Base-by-base conservation (phyloP, 1,284 basidiomycete genomes). In the Tilletiopsis washingtonensis region DNA sequence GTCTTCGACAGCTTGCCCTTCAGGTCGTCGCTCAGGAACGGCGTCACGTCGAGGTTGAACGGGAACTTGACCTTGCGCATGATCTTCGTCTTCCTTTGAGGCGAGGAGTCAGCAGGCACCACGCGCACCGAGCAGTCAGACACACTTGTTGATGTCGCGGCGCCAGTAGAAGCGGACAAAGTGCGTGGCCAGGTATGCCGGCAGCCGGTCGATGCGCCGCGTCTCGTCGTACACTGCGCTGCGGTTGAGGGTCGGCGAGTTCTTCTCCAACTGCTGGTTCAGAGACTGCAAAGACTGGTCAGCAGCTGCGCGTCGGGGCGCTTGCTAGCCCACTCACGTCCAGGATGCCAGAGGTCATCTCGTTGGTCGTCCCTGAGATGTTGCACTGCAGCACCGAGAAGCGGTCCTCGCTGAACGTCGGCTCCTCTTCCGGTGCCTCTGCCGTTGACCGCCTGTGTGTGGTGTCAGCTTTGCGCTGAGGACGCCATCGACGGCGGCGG, bases 151-250 rank as follows among this genome's bases (percentile, higher is more conserved):
- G 52, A 96, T 91, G 62, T 97, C 93, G 40, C 82, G 79, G 55
- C 89, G 79, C 93, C 93, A 98, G 59, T 85, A 88, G 75, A 98
- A 98, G 42, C 94, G 84, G 5, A 93, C 90, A 84, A 96, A 87
- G 64, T 91, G 89, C 3, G 91, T 81, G 7, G 85, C 84, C 36
- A 94, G 79, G 69, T 91, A 77, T 19, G 81, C 75, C 0, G 93
- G 94, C 23, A 97, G 77, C 14, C 91, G 81, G 4, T 87, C 83
- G 43, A 99, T 75, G 3, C 90, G 83, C 6, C 87, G 86, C 39
- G 81, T 82, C 72, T 88, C 84, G n/a, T 79, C 82, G 76, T 97
- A 98, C 1, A 81, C 74, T 0, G 91, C 91, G 29, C 86, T 80
- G 17, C 91, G 83, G 3, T 81, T 83, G 4, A 98, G 79, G 0